Base-by-base conservation (phyloP, 768 basidiomycete genomes). In the Xerocomellus chrysenteron region DNA sequence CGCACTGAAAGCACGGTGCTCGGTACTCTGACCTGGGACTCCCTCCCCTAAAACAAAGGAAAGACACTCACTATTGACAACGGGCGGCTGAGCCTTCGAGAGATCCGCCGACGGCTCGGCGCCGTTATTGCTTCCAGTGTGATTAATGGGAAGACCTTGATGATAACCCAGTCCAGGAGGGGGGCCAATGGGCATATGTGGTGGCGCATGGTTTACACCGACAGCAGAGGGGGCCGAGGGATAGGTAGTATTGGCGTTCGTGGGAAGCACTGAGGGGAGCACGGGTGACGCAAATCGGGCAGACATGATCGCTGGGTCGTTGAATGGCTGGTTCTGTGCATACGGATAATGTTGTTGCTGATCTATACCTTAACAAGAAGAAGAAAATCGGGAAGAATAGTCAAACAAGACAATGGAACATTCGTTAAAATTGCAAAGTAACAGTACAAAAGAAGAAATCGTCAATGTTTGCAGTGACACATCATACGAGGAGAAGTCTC, bases 1-100 rank as follows among this genome's bases (percentile, higher is more conserved):
- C 87, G 87, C 85, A 88, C 88, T 90, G 87, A 88, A 89, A 87
- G 88, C 79, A 88, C 85, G 86, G 87, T 74, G 76, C 87, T 90
- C 81, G 90, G 88, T 89, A 91, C 86, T 81, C 82, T 84, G 85
- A 79, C 86, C 87, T 76, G 73, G 76, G 78, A 76, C 75, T 82
- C 87, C 88, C 86, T 87, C 88, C 87, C 87, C 86, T 82, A 71
- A 74, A n/a, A 74, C 73, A 70, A 75, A 74, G 70, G 72, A 77
- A 76, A 76, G 69, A 63, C 65, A 85, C 89, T 90, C 86, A 90
- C 90, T 84, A 76, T 86, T 60, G 76, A 59, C 73, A 35, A 48
- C 39, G 17, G 61, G 47, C 1, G 47, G 35, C 28, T 61, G 67
- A 19, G 61, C 32, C 30, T 62, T 72, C 14, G 66, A 68, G 17